Evolutionary conservation across 257 asterid genomes (phyloP), one percentile per base, ranked within the genome.

Genomic region (Ophiorrhiza pumila): DNA sequence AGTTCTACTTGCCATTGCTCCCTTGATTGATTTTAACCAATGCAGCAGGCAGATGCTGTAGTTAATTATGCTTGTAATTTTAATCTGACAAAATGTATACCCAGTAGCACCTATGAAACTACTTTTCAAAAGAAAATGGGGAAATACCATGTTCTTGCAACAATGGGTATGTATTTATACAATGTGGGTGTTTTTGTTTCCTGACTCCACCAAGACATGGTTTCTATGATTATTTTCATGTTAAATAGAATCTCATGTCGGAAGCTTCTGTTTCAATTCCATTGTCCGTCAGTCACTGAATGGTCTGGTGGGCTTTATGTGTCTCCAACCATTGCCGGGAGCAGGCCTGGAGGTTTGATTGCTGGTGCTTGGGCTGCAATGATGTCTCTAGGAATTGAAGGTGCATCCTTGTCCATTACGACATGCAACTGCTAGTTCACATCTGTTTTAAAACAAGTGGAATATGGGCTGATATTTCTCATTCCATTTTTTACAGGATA

Each of bases 341-440:
- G 99, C 88, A 86, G 97, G 82, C 93, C 99, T 69, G 99, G 99
- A 50, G 87, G 94, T 79, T 85, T 95, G 70, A 83, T 95, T 79
- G 98, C 98, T 25, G 99, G 99, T 46, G 99, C 98, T 74, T 95
- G 99, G 99, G 98, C 98, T 8, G 96, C 99, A 58, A 90, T 95
- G 98, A 87, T 95, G 87, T 87, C 96, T 72, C 83, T 95, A n/a
- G 99, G 99, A 71, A 75, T 86, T 42, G 97, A 95, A 92, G 99
- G 99, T 88, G 57, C 67, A 22, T 20, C 62, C 53, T 71, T 53
- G 27, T 49, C 56, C 45, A 18, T 75, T 67, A 73, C 58, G 23
- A 64, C 43, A 69, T 68, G 50, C 67, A 43, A 46, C 70, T 73
- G 37, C 29, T 69, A 11, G 55, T 65, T 41, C 43, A 32, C 62